phyloP scores from a whole-genome alignment of 768 basidiomycete genomes.

The Guyanaporus albipodus region DNA sequence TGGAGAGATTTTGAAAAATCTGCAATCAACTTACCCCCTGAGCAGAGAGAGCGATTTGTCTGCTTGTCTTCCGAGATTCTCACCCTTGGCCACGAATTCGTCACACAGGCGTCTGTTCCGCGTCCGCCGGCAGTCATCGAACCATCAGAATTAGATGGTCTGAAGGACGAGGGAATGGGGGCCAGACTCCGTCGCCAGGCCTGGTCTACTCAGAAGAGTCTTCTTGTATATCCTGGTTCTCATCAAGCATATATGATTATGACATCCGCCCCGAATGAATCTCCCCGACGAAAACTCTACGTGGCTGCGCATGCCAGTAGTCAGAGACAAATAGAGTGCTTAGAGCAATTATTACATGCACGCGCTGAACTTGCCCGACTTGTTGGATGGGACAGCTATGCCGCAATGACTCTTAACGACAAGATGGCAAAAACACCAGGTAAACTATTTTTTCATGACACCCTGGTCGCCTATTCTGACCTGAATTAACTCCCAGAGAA shows the following conservation, averaged over 20 bases:
- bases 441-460: constrained; percentile 29
- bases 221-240: constrained; percentile 80
- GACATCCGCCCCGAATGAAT: constrained; percentile 81
- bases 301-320: constrained; percentile 77
- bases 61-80: constrained; percentile 87
- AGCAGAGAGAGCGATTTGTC: constrained; percentile 78
- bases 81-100: constrained; percentile 80
- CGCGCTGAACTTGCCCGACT: constrained; percentile 81
- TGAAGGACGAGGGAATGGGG: constrained; percentile 77
- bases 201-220: constrained; percentile 67
- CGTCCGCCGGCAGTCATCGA: constrained; percentile 67
- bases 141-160: constrained; percentile 63
- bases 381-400: constrained; percentile 83
- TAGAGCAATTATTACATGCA: constrained; percentile 73
- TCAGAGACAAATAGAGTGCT: constrained; percentile 64
- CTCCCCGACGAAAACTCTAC: constrained; percentile 77
- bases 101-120: constrained; percentile 59
- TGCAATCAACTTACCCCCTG: constrained; percentile 82
- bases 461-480: constrained; percentile 2
- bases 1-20: constrained; percentile 98
- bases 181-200: constrained; percentile 70
- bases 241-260: constrained; percentile 92
- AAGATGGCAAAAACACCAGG: constrained; percentile 98
- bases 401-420: constrained; percentile 81
- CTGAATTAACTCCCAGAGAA: constrained; percentile 49